Conservation (phyloP, 805 yeast species). For the Candida argentea region DNA sequence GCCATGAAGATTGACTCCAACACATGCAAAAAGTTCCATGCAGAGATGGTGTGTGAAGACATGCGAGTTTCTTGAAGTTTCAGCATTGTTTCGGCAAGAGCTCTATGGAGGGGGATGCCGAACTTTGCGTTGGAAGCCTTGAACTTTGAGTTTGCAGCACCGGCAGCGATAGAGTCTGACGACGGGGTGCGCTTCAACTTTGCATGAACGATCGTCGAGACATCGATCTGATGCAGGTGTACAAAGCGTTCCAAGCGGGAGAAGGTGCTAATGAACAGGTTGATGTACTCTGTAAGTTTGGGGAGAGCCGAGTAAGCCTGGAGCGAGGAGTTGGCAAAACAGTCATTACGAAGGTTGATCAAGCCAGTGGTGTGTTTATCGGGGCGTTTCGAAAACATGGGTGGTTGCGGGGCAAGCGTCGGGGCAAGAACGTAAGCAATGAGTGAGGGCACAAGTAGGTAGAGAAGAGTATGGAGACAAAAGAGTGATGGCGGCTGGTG, state of each 20-base stretch:
- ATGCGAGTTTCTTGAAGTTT: conserved; percentile 56
- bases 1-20: conserved; percentile 67
- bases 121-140: conserved; percentile 11
- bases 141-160: conserved; percentile 6
- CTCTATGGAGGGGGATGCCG: conserved; percentile 45
- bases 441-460: conserved; percentile 8
- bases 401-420: conserved; percentile 1
- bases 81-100: conserved; percentile 40
- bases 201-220: conserved; percentile 7
- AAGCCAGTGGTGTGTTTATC: conserved; percentile 77
- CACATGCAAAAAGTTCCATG: conserved; percentile 68
- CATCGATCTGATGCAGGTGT: conserved; percentile 10
- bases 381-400: conserved; percentile 44
- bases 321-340: conserved; percentile 83
- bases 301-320: conserved; percentile 69
- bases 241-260: conserved; percentile 12
- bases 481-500: conserved; percentile 2
- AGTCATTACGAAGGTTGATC: conserved; percentile 73
- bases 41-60: conserved; percentile 47
- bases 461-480: too few relatives aligned
- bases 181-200: conserved; percentile 1
- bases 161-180: not conserved
- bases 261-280: conserved; percentile 23
- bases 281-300: conserved; percentile 47
- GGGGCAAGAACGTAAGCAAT: not conserved